Conservation (phyloP, 129 eudicot species). For the Smallanthus sonchifolius region DNA sequence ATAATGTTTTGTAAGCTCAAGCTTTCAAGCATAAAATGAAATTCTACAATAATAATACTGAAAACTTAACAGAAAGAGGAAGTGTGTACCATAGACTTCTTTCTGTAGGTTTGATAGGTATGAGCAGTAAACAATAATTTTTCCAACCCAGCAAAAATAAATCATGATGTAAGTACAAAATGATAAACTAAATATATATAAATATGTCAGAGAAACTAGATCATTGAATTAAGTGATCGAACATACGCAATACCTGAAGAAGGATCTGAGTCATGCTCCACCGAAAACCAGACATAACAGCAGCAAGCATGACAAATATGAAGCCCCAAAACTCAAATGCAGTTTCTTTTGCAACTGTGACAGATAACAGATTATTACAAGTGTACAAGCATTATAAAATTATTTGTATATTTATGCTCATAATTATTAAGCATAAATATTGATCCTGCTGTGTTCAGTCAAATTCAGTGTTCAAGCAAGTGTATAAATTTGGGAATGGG, state of each 20-base stretch:
- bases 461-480: not conserved
- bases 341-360: slow-evolving; percentile 85
- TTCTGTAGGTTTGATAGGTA: slow-evolving; percentile 45
- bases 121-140: slow-evolving; percentile 28
- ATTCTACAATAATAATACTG: not conserved
- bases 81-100: slow-evolving; percentile 81
- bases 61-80: slow-evolving; percentile 9
- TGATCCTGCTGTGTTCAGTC: not conserved
- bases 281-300: slow-evolving; percentile 98
- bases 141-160: slow-evolving; percentile 26
- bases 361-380: slow-evolving; percentile 14
- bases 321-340: slow-evolving; percentile 97
- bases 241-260: slow-evolving; percentile 65
- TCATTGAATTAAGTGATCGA: not conserved
- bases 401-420: not conserved
- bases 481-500: not conserved
- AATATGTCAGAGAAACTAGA: not conserved
- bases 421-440: not conserved
- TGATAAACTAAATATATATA: not conserved
- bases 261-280: slow-evolving; percentile 99
- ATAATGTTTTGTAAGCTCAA: not conserved
- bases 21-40: not conserved
- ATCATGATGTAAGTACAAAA: slow-evolving; percentile 21
- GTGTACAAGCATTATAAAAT: not conserved
- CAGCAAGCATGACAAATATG: slow-evolving; percentile 94